A percentile compares a stretch with the other conserved stretches of the same genome.
Evolutionary conservation across 306 rosid species (phyloP).

Genomic region (Begonia peltatifolia): DNA sequence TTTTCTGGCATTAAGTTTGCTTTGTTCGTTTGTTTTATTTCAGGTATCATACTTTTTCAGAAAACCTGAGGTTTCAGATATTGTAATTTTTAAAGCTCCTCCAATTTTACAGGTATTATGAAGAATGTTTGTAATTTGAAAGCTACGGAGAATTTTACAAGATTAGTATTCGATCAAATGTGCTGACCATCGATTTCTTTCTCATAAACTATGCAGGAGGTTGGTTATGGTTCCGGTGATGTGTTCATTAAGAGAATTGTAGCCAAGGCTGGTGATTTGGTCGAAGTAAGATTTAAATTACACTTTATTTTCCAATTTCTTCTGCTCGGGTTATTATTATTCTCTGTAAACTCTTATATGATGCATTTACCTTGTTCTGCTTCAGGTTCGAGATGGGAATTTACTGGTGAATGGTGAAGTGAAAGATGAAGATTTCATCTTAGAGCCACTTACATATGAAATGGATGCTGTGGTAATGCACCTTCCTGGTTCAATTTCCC

Average conservation of each 20-base stretch:
- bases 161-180: too few relatives aligned
- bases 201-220: constrained; percentile 27
- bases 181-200: not conserved
- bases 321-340: too few relatives aligned
- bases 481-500: not conserved
- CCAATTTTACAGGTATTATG: constrained; percentile 48
- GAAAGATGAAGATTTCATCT: constrained; percentile 53
- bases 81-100: constrained; percentile 85
- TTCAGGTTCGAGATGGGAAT: constrained; percentile 67
- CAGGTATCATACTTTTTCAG: constrained; percentile 85
- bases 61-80: constrained; percentile 84
- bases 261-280: constrained; percentile 83
- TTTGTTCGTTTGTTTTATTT: constrained; percentile 7
- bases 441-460: constrained; percentile 74
- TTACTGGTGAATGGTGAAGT: constrained; percentile 57
- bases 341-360: constrained; percentile 8
- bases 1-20: not conserved
- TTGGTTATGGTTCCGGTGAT: constrained; percentile 52
- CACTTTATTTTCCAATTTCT: too few relatives aligned
- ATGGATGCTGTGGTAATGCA: constrained; percentile 52
- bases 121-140: not conserved
- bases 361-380: constrained; percentile 3
- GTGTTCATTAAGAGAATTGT: constrained; percentile 80
- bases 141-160: not conserved
- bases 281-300: constrained; percentile 35